Evolutionary conservation across 1,284 basidiomycete species (phyloP).

Genomic region (Rhodotorula mucilaginosa): DNA sequence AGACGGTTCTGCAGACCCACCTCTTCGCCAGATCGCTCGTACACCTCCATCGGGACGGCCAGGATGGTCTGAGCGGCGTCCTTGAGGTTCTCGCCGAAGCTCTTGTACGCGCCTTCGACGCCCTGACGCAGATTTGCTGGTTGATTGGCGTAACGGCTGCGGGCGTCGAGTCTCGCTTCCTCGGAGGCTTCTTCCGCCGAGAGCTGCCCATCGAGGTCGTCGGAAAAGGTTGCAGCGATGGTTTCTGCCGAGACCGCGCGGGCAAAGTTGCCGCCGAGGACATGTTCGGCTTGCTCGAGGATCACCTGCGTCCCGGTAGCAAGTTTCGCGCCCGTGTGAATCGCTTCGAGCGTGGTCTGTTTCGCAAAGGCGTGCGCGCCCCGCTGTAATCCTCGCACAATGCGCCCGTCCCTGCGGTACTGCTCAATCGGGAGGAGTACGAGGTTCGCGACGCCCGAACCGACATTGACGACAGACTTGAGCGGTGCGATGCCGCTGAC

Average conservation of each 20-base stretch:
- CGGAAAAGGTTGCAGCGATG: neutral
- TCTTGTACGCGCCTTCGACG: slow-evolving; percentile 82
- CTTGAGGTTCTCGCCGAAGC: slow-evolving; percentile 76
- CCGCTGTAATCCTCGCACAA: slow-evolving; percentile 88
- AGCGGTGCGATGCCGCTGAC: slow-evolving; percentile 96
- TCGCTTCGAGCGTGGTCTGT: slow-evolving; percentile 88
- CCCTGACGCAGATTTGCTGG: slow-evolving; percentile 80
- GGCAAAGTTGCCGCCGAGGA: slow-evolving; percentile 63
- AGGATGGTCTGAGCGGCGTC: slow-evolving; percentile 96
- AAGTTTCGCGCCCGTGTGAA: slow-evolving; percentile 88
- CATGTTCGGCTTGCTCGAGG: slow-evolving; percentile 89
- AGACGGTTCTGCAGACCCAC: slow-evolving; percentile 53
- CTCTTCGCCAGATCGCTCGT: slow-evolving; percentile 84
- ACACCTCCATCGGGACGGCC: slow-evolving; percentile 98
- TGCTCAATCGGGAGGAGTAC: slow-evolving; percentile 94
- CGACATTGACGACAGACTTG: slow-evolving; percentile 91
- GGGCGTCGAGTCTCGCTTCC: slow-evolving; percentile 47
- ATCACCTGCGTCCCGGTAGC: slow-evolving; percentile 98
- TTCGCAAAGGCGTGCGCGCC: slow-evolving; percentile 88
- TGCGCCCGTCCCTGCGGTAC: slow-evolving; percentile 92
- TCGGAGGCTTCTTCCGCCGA: slow-evolving; percentile 46
- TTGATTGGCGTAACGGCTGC: slow-evolving; percentile 82
- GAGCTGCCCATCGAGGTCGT: too few species aligned
- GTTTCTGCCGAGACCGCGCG: slow-evolving; percentile 17
- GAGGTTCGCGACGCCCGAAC: slow-evolving; percentile 91